phyloP scores from a whole-genome alignment of 208 protist species.

The Vickermania ingenoplastis region DNA sequence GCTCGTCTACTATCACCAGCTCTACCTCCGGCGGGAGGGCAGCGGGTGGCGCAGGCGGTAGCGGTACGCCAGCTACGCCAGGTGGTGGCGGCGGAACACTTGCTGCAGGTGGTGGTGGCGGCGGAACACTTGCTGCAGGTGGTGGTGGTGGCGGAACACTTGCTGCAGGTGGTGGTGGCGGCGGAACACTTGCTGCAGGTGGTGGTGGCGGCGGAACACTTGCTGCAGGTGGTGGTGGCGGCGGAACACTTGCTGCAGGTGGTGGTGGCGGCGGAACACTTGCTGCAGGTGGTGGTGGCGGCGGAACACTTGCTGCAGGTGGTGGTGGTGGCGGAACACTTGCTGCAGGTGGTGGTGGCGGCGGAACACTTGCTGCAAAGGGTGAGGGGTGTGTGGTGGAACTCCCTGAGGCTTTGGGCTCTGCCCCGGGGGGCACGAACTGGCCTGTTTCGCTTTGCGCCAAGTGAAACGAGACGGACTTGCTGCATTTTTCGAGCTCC shows the following conservation, averaged over 20 bases:
- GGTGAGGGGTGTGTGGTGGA: no score
- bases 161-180: conserved; percentile 6
- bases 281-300: no score
- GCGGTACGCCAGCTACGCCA: background rate
- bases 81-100: background rate
- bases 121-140: background rate
- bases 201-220: conserved; percentile 6
- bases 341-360: conserved; percentile 11
- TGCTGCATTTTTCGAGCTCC: background rate
- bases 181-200: background rate
- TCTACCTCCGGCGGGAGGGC: background rate
- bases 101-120: background rate
- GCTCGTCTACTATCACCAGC: no score
- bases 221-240: conserved; percentile 3
- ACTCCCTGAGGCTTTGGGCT: no score
- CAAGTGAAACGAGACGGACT: background rate
- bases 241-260: background rate
- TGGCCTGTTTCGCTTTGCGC: background rate
- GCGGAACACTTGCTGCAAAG: conserved; percentile 9
- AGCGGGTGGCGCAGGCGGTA: conserved; percentile 5
- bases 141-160: background rate
- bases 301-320: background rate
- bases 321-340: conserved; percentile 2
- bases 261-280: conserved; percentile 5
- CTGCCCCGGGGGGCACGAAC: background rate